Conservation (phyloP, 495 filamentous ascomycete species). For the Sphaerosporella brunnea region DNA sequence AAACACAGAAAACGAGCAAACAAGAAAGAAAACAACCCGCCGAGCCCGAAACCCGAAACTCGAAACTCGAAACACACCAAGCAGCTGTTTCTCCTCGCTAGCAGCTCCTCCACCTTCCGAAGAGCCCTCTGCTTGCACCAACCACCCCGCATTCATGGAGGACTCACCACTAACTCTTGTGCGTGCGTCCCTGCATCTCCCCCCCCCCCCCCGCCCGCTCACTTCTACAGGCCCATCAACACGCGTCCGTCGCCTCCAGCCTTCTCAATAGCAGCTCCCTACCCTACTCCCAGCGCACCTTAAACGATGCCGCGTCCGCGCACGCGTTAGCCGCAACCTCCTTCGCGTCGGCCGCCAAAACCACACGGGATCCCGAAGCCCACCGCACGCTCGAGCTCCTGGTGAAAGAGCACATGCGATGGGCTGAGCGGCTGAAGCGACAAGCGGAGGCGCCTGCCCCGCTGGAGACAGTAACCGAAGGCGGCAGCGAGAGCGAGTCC, state of each 20-base stretch:
- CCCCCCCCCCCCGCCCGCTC: too few relatives aligned
- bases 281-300: constrained; percentile 50
- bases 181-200: constrained; percentile 5
- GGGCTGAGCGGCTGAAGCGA: constrained; percentile 15
- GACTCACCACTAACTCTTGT: constrained; percentile 21
- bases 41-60: too few relatives aligned
- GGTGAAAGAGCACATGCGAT: constrained; percentile 43
- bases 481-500: not conserved
- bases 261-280: constrained; percentile 35
- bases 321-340: constrained; percentile 80
- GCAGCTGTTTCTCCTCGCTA: too few relatives aligned
- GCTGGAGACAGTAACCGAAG: not conserved
- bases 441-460: constrained; percentile 14
- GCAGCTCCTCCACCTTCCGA: too few relatives aligned
- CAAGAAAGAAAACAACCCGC: too few relatives aligned
- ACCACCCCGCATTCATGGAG: too few relatives aligned
- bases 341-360: constrained; percentile 63
- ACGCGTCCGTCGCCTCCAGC: constrained; percentile 61
- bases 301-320: constrained; percentile 56
- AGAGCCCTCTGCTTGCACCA: too few relatives aligned
- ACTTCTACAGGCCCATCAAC: constrained; percentile 67
- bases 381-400: constrained; percentile 66
- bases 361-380: constrained; percentile 63
- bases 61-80: too few relatives aligned
- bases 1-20: too few relatives aligned